Evolutionary conservation across 2,329 filamentous ascomycete species (phyloP).

Genomic region (Aspergillus floridensis): DNA sequence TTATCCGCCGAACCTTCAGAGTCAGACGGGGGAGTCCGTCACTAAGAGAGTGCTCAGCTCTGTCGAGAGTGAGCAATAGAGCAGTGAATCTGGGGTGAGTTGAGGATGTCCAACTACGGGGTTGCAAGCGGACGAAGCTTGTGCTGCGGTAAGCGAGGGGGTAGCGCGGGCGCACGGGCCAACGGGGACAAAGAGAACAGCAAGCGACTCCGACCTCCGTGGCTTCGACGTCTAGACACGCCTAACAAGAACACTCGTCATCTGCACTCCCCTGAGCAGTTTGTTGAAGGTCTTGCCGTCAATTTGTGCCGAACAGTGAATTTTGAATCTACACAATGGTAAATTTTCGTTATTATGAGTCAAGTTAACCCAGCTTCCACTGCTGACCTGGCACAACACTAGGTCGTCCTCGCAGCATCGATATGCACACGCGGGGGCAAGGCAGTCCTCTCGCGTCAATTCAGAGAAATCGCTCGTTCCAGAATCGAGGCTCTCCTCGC

Average conservation of each 20-base stretch:
- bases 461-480: slow-evolving; percentile 95
- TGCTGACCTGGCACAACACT: slow-evolving; percentile 21
- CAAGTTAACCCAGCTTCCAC: slow-evolving; percentile 13
- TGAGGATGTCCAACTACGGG: slow-evolving; percentile 12
- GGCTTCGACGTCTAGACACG: slow-evolving; percentile 12
- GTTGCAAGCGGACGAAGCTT: slow-evolving; percentile 12
- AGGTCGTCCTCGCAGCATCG: slow-evolving; percentile 98
- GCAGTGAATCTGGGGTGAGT: not conserved
- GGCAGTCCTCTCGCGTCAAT: slow-evolving; percentile 95
- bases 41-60: not conserved
- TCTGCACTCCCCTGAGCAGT: slow-evolving; percentile 3
- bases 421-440: slow-evolving; percentile 99
- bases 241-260: slow-evolving; percentile 8
- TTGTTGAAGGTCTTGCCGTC: slow-evolving; percentile 1
- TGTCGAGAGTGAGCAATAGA: slow-evolving; percentile 1
- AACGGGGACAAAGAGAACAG: slow-evolving; percentile 39
- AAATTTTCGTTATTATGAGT: slow-evolving; percentile 1
- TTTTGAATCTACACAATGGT: slow-evolving; percentile 26
- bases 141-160: slow-evolving; percentile 39
- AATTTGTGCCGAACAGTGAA: not conserved
- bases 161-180: slow-evolving; percentile 34
- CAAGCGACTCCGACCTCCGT: slow-evolving; percentile 33
- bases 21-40: not conserved
- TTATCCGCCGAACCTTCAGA: not conserved
- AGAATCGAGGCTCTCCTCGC: slow-evolving; percentile 94